A percentile compares a stretch with the other conserved stretches of the same genome.
Evolutionary conservation across 1,284 basidiomycete species (phyloP).

Genomic region (Leccinum pallidistipes): DNA sequence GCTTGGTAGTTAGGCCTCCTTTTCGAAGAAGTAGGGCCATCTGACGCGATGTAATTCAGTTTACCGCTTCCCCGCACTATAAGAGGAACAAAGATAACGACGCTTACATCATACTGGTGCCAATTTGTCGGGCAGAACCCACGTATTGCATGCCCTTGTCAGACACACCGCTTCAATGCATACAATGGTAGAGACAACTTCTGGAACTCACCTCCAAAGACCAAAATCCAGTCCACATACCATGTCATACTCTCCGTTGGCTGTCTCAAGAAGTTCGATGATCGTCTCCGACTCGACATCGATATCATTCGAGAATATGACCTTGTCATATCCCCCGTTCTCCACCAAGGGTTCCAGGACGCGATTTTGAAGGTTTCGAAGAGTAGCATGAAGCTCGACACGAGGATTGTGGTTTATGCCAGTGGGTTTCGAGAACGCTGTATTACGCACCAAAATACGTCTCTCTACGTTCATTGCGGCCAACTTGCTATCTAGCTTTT

Average conservation of each 20-base stretch:
- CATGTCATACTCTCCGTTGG: conserved; percentile 50
- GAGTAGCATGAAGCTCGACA: conserved; percentile 44
- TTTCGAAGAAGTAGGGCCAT: conserved; percentile 55
- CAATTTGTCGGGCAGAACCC: conserved; percentile 24
- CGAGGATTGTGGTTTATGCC: conserved; percentile 23
- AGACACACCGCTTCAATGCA: not conserved
- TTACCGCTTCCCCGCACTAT: not conserved
- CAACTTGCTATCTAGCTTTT: conserved; percentile 12
- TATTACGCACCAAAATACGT: conserved; percentile 18
- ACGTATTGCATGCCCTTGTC: conserved; percentile 23
- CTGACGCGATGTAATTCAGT: conserved; percentile 16
- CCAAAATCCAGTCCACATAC: conserved; percentile 55
- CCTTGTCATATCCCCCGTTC: conserved; percentile 41
- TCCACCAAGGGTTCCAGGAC: conserved; percentile 45
- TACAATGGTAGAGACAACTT: not conserved
- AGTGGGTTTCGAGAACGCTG: conserved; percentile 11
- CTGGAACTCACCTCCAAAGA: conserved; percentile 33
- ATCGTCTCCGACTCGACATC: conserved; percentile 46
- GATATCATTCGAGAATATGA: conserved; percentile 57
- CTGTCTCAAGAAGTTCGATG: conserved; percentile 48
- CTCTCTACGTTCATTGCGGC: conserved; percentile 14
- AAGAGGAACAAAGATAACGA: not conserved
- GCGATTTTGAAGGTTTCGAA: conserved; percentile 39
- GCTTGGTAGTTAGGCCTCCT: conserved; percentile 30
- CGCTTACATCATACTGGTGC: conserved; percentile 19